Conservation (phyloP, 2,329 filamentous ascomycete genomes). For the Fusarium sambucinum region DNA sequence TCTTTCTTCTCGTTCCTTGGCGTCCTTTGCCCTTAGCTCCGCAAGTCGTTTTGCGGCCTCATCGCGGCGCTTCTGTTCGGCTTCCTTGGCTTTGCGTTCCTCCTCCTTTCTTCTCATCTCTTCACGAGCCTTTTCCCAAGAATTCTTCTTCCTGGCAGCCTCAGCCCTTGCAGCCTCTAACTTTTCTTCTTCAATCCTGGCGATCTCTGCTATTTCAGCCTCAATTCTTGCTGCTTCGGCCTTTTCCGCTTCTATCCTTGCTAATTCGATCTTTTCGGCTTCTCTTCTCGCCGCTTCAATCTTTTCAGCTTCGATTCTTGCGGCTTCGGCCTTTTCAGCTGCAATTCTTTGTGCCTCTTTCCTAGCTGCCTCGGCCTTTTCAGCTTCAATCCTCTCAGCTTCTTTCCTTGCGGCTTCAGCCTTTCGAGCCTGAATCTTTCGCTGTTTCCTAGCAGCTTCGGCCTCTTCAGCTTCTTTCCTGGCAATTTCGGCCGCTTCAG, state of each 20-base stretch:
- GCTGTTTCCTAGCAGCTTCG: neutral
- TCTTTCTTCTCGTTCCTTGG: slow-evolving; percentile 59
- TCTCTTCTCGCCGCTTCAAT: neutral
- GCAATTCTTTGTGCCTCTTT: slow-evolving; percentile 64
- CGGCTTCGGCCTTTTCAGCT: neutral
- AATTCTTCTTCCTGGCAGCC: slow-evolving; percentile 56
- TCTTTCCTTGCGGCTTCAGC: neutral
- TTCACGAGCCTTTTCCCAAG: slow-evolving; percentile 78
- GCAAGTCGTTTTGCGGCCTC: slow-evolving; percentile 65
- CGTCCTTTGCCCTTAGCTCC: slow-evolving; percentile 69
- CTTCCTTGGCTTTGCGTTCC: slow-evolving; percentile 71
- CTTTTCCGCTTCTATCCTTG: neutral
- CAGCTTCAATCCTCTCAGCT: neutral
- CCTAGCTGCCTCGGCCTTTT: slow-evolving; percentile 65
- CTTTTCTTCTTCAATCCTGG: neutral
- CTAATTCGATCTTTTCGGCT: neutral
- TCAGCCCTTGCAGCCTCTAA: slow-evolving; percentile 38
- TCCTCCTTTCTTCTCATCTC: slow-evolving; percentile 73
- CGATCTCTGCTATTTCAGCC: neutral
- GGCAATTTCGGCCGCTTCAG: neutral
- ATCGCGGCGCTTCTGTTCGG: slow-evolving; percentile 70
- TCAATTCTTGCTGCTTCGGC: neutral
- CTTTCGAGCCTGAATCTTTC: neutral
- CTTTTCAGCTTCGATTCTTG: slow-evolving; percentile 1
- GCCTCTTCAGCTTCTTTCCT: neutral